Conservation (phyloP, 1,284 basidiomycete genomes). For the Schizopora paradoxa region DNA sequence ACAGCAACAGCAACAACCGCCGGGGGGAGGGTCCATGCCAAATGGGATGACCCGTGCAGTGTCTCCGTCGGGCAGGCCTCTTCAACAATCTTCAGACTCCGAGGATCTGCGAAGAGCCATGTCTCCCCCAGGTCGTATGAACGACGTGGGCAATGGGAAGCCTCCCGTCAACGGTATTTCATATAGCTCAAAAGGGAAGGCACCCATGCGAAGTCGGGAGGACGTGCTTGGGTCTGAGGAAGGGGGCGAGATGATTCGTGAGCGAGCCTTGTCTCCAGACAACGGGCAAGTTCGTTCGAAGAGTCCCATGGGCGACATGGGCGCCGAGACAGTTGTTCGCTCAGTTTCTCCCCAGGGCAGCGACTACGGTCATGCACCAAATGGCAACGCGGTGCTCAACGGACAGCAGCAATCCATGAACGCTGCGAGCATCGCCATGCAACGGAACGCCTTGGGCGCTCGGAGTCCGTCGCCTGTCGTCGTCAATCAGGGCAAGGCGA, state of each 20-base stretch:
- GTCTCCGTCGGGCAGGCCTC: constrained; percentile 25
- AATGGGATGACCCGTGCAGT: constrained; percentile 45
- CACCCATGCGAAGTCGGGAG: too few species aligned
- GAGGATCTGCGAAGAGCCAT: constrained; percentile 61
- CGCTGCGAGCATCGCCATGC: constrained; percentile 50
- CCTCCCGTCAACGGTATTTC: constrained; percentile 43
- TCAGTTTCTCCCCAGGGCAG: constrained; percentile 52
- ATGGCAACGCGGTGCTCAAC: constrained; percentile 6
- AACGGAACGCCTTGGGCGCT: constrained; percentile 42
- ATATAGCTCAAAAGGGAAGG: too few species aligned
- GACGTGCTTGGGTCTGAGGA: constrained; percentile 46
- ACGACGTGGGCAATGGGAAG: too few species aligned
- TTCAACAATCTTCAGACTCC: constrained; percentile 28
- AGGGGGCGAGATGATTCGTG: constrained; percentile 35
- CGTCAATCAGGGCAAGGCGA: constrained; percentile 45
- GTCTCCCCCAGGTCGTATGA: constrained; percentile 56
- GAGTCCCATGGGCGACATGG: constrained; percentile 48
- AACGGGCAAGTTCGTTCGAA: constrained; percentile 42
- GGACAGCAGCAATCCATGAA: constrained; percentile 37
- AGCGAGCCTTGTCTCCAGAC: constrained; percentile 52
- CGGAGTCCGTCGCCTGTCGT: constrained; percentile 57
- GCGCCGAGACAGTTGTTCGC: constrained; percentile 33
- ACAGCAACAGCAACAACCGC: constrained; percentile 46
- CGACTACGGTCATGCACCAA: constrained; percentile 23
- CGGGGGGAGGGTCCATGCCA: constrained; percentile 32